Evolutionary conservation across 192 early-diverging fungal genomes (phyloP), one percentile per base, ranked within the genome.

Genomic region (Coemansia asiatica): DNA sequence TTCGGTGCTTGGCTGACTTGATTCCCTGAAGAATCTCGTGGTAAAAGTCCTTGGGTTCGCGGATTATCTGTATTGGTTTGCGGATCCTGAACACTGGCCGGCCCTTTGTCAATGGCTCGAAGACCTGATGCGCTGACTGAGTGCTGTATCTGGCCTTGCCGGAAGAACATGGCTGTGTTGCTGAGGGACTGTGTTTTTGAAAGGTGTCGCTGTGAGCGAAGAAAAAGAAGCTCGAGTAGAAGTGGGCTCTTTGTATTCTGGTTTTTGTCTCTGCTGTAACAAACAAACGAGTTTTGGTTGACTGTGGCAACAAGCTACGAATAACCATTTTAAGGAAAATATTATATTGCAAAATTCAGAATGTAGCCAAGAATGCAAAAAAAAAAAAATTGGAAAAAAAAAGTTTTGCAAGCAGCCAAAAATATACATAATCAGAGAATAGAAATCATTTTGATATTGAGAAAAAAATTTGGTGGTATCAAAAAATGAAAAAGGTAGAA

Each of bases 1-100:
- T 90, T 1, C 90, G 86, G 7, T 78, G 69, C 59, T 85, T 85
- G 0, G 95, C 94, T 8, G 54, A 63, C 23, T 65, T 60, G 51
- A 98, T 96, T 23, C 90, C 86, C 15, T 74, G 48, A 38, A 80
- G 58, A 19, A 87, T 70, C 27, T 69, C 51, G 19, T 56, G 27
- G 63, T 85, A 90, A 55, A 92, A 89, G 12, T 69, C 72, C 26
- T 66, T 54, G 9, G 87, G 87, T 62, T 84, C 79, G 15, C 75
- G 67, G 21, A 91, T 64, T 28, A 88, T 75, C 6, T 56, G 26
- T 18, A 89, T 68, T 2, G 71, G 70, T 40, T 79, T 22, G 19
- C n/a, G 48, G 64, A 81, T 72, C 54, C 53, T 63, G 61, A 75
- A 81, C 21, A 75, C 79, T 6, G 79, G 73, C 21, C 79, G 67